Base-by-base conservation (phyloP, 768 basidiomycete species). In the Lepiota brunneoincarnata region DNA sequence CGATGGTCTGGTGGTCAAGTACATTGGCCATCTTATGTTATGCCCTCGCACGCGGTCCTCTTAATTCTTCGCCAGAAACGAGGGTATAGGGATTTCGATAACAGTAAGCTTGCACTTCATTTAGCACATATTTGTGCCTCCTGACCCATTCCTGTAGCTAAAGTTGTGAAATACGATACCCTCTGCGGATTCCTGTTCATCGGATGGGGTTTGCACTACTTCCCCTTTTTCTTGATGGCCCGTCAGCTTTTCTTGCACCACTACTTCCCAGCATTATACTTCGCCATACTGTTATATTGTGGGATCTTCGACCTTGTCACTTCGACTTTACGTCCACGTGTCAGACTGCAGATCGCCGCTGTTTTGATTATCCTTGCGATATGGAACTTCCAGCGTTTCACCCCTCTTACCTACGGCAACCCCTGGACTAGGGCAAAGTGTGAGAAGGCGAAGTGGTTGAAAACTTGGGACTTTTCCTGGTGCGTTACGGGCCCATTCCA, bases 181-280 rank as follows among this genome's bases (percentile, higher is more conserved):
- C 74, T 96, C 1, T 93, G 93, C 57, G 89, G 88, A 0, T 97
- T 98, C 82, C 82, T 98, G 54, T 88, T 93, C 75, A 69, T 92
- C 28, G 94, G 93, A 43, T 99, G 96, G 93, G 75, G 76, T 21
- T 66, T 99, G 31, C 97, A 98, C 73, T 98, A 97, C 72, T 78
- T 91, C 66, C 97, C 97, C 12, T 99, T 99, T 82, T 98, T 86
- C 83, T 75, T 98, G 60, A 98, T 98, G 96, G 75, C 81, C 39
- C 93, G 97, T 18, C 97, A 99, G 64, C 86, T 98, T 42, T 99
- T 99, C 81, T 72, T 99, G 20, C 96, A 98, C 66, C 97, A 98
- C 73, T 98, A 98, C 68, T 89, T 98, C 73, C 97, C 96, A 0
- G 93, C 95, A 0, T 76, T 99, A n/a, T 96, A 93, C 65, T 95